Percentiles rank a stretch among this genome's conserved stretches.
Evolutionary conservation across 1,284 basidiomycete genomes (phyloP).

Genomic region (Ustilago bromivora): DNA sequence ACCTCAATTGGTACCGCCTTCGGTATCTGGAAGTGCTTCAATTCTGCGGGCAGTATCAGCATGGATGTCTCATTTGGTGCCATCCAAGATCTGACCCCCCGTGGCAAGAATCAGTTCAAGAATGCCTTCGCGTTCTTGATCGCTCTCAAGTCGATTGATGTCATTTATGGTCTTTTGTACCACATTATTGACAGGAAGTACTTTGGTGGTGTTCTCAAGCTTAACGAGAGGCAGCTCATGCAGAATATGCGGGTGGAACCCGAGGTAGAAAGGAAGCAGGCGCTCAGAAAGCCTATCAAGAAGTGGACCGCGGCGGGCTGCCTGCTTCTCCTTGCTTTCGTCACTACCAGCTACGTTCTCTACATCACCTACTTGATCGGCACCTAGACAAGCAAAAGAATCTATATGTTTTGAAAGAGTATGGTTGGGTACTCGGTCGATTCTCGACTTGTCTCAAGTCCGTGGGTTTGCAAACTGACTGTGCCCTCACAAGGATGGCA

Average conservation of each 20-base stretch:
- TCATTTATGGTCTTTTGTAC: slow-evolving; percentile 69
- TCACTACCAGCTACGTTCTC: slow-evolving; percentile 47
- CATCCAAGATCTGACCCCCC: slow-evolving; percentile 70
- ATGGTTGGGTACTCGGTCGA: neutral
- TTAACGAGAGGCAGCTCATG: slow-evolving; percentile 59
- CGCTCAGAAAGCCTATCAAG: slow-evolving; percentile 40
- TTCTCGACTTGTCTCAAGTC: neutral
- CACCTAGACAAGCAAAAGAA: slow-evolving; percentile 1
- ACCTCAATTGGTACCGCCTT: slow-evolving; percentile 71
- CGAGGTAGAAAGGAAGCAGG: slow-evolving; percentile 40
- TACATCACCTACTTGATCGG: slow-evolving; percentile 55
- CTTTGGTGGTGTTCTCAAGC: slow-evolving; percentile 68
- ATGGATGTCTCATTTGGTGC: slow-evolving; percentile 71
- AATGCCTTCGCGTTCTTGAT: slow-evolving; percentile 71
- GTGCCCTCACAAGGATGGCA: neutral
- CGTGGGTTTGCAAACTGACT: neutral
- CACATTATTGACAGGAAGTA: slow-evolving; percentile 61
- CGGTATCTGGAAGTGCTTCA: slow-evolving; percentile 71
- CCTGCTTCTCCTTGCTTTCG: slow-evolving; percentile 35
- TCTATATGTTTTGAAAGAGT: neutral
- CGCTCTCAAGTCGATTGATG: slow-evolving; percentile 71
- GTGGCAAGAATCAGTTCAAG: slow-evolving; percentile 65
- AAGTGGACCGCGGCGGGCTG: slow-evolving; percentile 39
- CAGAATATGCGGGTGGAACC: slow-evolving; percentile 51
- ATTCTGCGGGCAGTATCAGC: slow-evolving; percentile 68